Percentiles rank a stretch among this genome's conserved stretches.
Evolutionary conservation across 169 alveolate species (phyloP).

Genomic region (Eimeria sp.): DNA sequence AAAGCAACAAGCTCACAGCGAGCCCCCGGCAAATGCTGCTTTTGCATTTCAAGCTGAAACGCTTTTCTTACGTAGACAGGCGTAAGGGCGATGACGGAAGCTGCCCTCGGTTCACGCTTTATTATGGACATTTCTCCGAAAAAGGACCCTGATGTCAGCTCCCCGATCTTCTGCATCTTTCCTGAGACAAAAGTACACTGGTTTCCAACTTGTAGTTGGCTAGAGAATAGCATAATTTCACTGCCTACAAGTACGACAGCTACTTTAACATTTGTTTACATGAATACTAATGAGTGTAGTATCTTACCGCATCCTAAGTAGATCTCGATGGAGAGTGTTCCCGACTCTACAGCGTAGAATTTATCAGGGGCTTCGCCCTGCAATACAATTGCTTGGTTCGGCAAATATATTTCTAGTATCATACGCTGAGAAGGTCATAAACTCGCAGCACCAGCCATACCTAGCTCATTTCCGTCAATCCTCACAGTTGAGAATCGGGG

Average conservation of each 20-base stretch:
- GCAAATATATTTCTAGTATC: constrained; percentile 77
- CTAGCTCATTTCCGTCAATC: background rate
- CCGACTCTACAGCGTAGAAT: constrained; percentile 88
- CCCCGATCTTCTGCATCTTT: constrained; percentile 65
- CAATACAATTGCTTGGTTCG: constrained; percentile 87
- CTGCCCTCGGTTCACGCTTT: constrained; percentile 82
- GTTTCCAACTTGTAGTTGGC: background rate
- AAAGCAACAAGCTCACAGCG: background rate
- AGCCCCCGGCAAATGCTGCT: background rate
- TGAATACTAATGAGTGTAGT: background rate
- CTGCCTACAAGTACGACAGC: background rate
- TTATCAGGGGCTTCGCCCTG: constrained; percentile 89
- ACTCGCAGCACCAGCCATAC: background rate
- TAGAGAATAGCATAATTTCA: background rate
- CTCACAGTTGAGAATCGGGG: background rate
- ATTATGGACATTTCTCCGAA: constrained; percentile 89
- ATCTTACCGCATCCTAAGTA: constrained; percentile 85
- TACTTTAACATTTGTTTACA: background rate
- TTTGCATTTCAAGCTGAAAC: background rate
- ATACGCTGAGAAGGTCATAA: constrained; percentile 71
- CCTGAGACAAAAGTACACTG: constrained; percentile 14
- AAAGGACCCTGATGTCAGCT: constrained; percentile 84
- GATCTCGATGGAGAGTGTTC: constrained; percentile 88
- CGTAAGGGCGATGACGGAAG: constrained; percentile 87
- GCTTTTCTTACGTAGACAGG: constrained; percentile 87